phyloP scores from a whole-genome alignment of 2,329 filamentous ascomycete species.

The Ascochyta pisi region DNA sequence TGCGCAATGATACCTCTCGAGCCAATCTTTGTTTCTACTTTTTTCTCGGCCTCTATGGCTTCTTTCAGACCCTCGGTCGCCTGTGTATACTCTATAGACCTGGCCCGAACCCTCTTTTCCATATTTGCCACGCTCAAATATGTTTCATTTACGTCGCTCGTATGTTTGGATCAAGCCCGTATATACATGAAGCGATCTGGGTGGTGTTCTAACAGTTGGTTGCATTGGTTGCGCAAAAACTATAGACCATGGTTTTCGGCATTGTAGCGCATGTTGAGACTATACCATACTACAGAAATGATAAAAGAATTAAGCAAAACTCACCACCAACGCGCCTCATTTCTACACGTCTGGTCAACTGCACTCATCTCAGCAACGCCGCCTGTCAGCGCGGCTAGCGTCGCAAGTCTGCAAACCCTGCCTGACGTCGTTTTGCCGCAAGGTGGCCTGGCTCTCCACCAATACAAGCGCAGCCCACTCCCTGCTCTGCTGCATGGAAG shows the following conservation, averaged over 20 bases:
- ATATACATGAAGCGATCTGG: constrained; percentile 12
- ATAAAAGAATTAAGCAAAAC: neutral
- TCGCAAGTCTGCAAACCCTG: constrained; percentile 6
- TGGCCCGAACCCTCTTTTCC: constrained; percentile 26
- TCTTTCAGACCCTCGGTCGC: constrained; percentile 39
- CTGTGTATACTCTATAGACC: constrained; percentile 45
- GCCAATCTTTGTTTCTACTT: constrained; percentile 32
- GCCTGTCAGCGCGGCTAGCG: constrained; percentile 10
- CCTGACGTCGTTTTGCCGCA: constrained; percentile 12
- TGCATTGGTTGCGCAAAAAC: constrained; percentile 18
- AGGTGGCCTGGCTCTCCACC: constrained; percentile 1
- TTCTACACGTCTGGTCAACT: neutral
- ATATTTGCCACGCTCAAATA: constrained; percentile 15
- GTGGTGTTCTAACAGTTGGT: constrained; percentile 14
- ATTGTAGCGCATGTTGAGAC: constrained; percentile 11
- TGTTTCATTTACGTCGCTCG: constrained; percentile 17
- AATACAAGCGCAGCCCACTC: constrained; percentile 6
- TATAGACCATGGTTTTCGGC: constrained; percentile 17
- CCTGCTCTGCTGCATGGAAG: constrained; percentile 9
- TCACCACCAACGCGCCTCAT: neutral
- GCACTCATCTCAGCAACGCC: neutral
- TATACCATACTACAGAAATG: constrained; percentile 4
- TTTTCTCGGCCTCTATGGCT: constrained; percentile 25
- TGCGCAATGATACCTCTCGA: constrained; percentile 32
- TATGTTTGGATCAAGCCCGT: constrained; percentile 12